phyloP scores from a whole-genome alignment of 768 basidiomycete genomes.

The Boletus coccyginus region DNA sequence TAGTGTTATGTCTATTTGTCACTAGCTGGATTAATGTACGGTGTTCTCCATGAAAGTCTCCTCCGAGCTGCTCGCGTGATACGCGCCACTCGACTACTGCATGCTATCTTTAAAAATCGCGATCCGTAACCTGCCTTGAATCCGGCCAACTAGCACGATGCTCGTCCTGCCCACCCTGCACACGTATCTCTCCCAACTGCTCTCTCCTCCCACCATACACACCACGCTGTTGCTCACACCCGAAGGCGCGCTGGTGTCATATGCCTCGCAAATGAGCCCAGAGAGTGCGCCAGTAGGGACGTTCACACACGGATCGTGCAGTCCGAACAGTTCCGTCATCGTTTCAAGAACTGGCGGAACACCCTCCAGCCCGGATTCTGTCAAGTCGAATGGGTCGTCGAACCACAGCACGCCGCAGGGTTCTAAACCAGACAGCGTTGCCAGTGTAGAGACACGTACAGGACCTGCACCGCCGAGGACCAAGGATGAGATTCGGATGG shows the following conservation, averaged over 20 bases:
- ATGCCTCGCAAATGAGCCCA: slow-evolving; percentile 46
- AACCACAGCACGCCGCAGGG: slow-evolving; percentile 6
- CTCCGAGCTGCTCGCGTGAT: too few species aligned
- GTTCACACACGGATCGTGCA: slow-evolving; percentile 5
- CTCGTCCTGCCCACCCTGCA: slow-evolving; percentile 68
- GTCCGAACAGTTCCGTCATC: slow-evolving; percentile 1
- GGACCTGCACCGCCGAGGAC: slow-evolving; percentile 31
- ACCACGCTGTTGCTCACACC: slow-evolving; percentile 71
- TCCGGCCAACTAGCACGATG: slow-evolving; percentile 39
- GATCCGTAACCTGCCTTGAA: too few species aligned
- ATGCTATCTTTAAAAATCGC: neutral
- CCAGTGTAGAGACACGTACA: slow-evolving; percentile 3
- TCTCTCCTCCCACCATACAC: slow-evolving; percentile 60
- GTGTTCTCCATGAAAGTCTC: slow-evolving; percentile 7
- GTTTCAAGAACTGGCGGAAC: neutral
- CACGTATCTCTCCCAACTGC: slow-evolving; percentile 58
- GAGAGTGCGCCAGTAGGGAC: neutral
- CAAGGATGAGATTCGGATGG: slow-evolving; percentile 73
- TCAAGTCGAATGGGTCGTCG: slow-evolving; percentile 9
- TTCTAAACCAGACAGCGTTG: slow-evolving; percentile 12
- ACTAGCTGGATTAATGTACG: slow-evolving; percentile 22
- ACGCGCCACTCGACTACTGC: neutral
- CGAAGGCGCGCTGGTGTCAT: slow-evolving; percentile 71
- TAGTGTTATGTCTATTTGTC: too few species aligned
- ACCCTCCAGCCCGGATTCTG: slow-evolving; percentile 12